Percentiles rank a stretch among this genome's conserved stretches.
Evolutionary conservation across 768 basidiomycete genomes (phyloP).

Genomic region (Xerocomus brunneocitrinus): DNA sequence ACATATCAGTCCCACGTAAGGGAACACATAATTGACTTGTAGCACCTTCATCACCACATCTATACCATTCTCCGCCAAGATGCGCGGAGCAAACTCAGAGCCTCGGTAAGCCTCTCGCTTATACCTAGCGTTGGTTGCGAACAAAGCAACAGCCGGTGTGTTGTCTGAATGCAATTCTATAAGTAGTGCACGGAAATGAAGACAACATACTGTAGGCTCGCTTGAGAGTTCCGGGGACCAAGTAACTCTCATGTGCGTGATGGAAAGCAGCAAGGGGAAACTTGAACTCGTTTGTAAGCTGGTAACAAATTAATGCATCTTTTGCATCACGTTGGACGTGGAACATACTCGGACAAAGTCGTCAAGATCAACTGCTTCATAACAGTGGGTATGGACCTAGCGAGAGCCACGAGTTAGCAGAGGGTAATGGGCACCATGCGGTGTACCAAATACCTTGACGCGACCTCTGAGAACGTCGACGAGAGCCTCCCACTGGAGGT

Average conservation of each 20-base stretch:
- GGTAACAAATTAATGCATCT: slow-evolving; percentile 2
- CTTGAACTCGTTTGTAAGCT: slow-evolving; percentile 89
- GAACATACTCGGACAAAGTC: slow-evolving; percentile 56
- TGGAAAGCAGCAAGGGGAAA: slow-evolving; percentile 81
- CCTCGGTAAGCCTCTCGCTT: slow-evolving; percentile 64
- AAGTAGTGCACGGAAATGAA: background rate
- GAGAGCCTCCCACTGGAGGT: slow-evolving; percentile 67
- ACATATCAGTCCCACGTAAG: slow-evolving; percentile 5
- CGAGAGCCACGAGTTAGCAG: slow-evolving; percentile 1
- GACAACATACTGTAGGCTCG: slow-evolving; percentile 45
- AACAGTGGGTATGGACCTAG: slow-evolving; percentile 40
- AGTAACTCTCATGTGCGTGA: slow-evolving; percentile 85
- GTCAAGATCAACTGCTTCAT: slow-evolving; percentile 63
- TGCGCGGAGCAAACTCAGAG: slow-evolving; percentile 59
- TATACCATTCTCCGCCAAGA: slow-evolving; percentile 54
- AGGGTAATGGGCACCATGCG: background rate
- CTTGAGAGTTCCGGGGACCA: slow-evolving; percentile 82
- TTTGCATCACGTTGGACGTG: background rate
- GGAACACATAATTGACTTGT: slow-evolving; percentile 22
- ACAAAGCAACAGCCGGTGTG: slow-evolving; percentile 73
- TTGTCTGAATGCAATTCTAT: slow-evolving; percentile 31
- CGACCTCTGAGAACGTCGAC: slow-evolving; percentile 82
- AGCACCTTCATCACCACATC: slow-evolving; percentile 57
- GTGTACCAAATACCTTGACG: slow-evolving; percentile 51
- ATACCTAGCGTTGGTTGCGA: slow-evolving; percentile 69